Percentiles rank a stretch among this genome's conserved stretches.
Evolutionary conservation across 768 basidiomycete species (phyloP).

Genomic region (Amanita brunnescens): DNA sequence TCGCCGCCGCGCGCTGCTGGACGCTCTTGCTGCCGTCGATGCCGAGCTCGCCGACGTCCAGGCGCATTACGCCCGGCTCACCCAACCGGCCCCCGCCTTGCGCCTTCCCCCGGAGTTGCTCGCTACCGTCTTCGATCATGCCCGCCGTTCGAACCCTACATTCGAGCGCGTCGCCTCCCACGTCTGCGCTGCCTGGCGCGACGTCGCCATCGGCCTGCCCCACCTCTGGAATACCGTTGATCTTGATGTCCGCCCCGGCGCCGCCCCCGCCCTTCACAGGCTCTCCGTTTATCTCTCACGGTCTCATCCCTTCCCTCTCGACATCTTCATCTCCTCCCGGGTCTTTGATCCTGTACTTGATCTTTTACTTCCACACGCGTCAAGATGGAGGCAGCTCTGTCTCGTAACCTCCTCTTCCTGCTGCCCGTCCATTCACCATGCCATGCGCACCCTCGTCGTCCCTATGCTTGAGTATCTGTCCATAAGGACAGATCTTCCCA

Average conservation of each 20-base stretch:
- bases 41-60: slow-evolving; percentile 21
- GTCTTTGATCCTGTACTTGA: slow-evolving; percentile 14
- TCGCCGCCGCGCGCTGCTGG: slow-evolving; percentile 22
- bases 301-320: slow-evolving; percentile 27
- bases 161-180: slow-evolving; percentile 35
- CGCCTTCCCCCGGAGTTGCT: slow-evolving; percentile 34
- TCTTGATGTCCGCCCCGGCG: slow-evolving; percentile 19
- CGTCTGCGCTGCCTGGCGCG: slow-evolving; percentile 38
- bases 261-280: slow-evolving; percentile 15
- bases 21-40: slow-evolving; percentile 26
- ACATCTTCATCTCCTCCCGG: slow-evolving; percentile 20
- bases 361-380: slow-evolving; percentile 24
- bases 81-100: slow-evolving; percentile 24
- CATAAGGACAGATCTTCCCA: slow-evolving; percentile 21
- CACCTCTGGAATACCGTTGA: slow-evolving; percentile 36
- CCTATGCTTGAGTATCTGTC: slow-evolving; percentile 29
- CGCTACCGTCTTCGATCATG: slow-evolving; percentile 24
- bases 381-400: slow-evolving; percentile 31
- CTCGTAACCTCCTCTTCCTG: slow-evolving; percentile 15
- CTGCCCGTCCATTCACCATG: neutral
- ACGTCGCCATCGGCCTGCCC: slow-evolving; percentile 28
- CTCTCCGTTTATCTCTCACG: slow-evolving; percentile 30
- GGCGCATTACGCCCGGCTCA: slow-evolving; percentile 26
- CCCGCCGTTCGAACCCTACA: slow-evolving; percentile 9
- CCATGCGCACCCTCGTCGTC: neutral